Conservation (phyloP, 208 protist genomes). For the Leptomonas pyrrhocoris region DNA sequence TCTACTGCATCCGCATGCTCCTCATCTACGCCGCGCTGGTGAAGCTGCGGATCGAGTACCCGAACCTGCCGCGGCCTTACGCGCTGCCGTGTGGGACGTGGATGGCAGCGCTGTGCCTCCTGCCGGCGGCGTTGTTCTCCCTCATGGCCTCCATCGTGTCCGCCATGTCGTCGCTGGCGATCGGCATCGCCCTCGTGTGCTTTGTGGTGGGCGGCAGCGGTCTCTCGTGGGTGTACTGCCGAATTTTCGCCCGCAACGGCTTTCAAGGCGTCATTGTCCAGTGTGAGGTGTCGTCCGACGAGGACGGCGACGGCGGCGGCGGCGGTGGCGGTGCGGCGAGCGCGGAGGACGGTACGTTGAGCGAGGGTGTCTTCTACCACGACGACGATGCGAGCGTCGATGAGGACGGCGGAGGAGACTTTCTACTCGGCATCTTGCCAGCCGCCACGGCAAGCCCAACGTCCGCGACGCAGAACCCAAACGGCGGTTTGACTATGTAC, state of each 20-base stretch:
- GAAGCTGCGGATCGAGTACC: slow-evolving; percentile 78
- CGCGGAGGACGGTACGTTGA: slow-evolving; percentile 27
- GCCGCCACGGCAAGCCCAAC: background rate
- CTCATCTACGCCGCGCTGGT: slow-evolving; percentile 75
- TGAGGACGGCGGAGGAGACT: slow-evolving; percentile 40
- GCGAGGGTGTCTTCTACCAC: slow-evolving; percentile 72
- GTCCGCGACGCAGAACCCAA: background rate
- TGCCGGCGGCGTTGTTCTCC: slow-evolving; percentile 70
- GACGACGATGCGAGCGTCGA: slow-evolving; percentile 26
- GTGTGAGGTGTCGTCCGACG: slow-evolving; percentile 46
- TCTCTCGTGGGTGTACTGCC: slow-evolving; percentile 79
- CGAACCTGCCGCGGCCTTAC: slow-evolving; percentile 76
- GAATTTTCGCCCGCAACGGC: slow-evolving; percentile 65
- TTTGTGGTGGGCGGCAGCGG: slow-evolving; percentile 60
- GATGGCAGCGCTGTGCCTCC: slow-evolving; percentile 56
- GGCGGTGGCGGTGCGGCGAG: slow-evolving; percentile 9
- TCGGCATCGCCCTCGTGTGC: slow-evolving; percentile 57
- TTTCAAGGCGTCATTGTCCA: slow-evolving; percentile 87
- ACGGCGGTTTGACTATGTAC: too few relatives aligned
- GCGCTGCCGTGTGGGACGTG: slow-evolving; percentile 70
- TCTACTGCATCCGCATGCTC: slow-evolving; percentile 84
- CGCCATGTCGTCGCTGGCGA: slow-evolving; percentile 60
- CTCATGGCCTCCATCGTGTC: slow-evolving; percentile 65
- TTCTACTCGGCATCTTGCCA: slow-evolving; percentile 66
- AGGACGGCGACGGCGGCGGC: slow-evolving; percentile 21